These are phyloP conservation scores for Pinus taeda DNA, from an alignment of 75 land plant genomes.

Conservation along the genomic window DNA sequence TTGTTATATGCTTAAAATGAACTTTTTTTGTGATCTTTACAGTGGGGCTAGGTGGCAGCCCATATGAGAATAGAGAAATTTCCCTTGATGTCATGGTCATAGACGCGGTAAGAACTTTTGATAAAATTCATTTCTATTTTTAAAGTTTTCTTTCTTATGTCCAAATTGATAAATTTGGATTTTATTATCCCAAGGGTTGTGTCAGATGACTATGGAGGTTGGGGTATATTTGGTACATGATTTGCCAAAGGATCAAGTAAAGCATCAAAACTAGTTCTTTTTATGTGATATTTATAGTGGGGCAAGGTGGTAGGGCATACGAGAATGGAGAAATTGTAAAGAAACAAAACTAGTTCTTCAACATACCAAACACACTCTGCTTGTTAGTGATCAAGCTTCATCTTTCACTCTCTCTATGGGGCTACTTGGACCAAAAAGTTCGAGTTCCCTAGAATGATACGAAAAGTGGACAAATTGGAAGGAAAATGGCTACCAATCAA, in stretches of 20 bases:
- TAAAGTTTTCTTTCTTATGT: not conserved
- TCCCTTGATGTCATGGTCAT: constrained; percentile 94
- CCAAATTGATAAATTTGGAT: not conserved
- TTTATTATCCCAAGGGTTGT: constrained; percentile 35
- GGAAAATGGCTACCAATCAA: constrained; percentile 73
- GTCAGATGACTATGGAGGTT: constrained; percentile 89
- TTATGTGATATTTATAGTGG: no score
- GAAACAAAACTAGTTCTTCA: constrained; percentile 75
- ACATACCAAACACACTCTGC: constrained; percentile 83
- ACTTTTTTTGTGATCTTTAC: constrained; percentile 6
- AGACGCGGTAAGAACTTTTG: constrained; percentile 73
- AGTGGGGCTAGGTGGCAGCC: constrained; percentile 99
- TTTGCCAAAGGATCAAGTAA: constrained; percentile 75
- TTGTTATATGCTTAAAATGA: constrained; percentile 2
- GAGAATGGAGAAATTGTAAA: no score
- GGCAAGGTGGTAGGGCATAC: no score
- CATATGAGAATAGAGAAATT: constrained; percentile 97
- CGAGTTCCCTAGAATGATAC: constrained; percentile 78
- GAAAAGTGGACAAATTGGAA: constrained; percentile 77
- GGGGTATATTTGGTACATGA: constrained; percentile 95
- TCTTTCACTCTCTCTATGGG: constrained; percentile 88
- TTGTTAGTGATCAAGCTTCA: constrained; percentile 94
- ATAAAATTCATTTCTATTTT: not conserved
- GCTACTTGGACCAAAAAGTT: constrained; percentile 81
- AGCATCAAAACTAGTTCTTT: constrained; percentile 20